These are phyloP conservation scores for Trametes villosa DNA, from an alignment of 768 basidiomycete species.

Conservation along the genomic window DNA sequence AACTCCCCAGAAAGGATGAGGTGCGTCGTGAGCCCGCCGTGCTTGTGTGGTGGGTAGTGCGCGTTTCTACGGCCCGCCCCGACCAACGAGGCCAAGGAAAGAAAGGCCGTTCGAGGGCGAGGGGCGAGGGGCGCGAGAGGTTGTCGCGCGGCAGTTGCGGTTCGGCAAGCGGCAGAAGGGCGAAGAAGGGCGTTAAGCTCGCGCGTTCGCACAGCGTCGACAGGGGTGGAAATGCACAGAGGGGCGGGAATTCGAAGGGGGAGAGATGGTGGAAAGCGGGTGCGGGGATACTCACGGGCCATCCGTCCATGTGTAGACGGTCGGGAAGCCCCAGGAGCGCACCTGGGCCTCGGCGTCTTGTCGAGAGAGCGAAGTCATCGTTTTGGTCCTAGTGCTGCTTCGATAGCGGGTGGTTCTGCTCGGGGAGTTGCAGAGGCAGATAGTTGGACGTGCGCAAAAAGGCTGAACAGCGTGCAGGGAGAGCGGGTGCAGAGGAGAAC, in stretches of 20 bases:
- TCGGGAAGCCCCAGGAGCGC: slow-evolving; percentile 33
- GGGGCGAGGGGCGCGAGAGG: background rate
- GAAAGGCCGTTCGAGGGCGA: background rate
- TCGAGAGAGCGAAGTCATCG: slow-evolving; percentile 22
- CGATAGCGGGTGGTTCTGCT: background rate
- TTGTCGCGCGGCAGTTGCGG: background rate
- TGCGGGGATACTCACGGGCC: slow-evolving; percentile 24
- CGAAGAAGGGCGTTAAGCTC: background rate
- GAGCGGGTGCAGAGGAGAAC: background rate
- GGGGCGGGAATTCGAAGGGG: background rate
- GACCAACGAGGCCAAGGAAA: no score
- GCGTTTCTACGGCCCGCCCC: slow-evolving; percentile 23
- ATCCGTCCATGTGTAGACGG: slow-evolving; percentile 37
- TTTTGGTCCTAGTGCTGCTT: no score
- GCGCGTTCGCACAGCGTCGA: background rate
- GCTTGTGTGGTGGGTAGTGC: slow-evolving; percentile 34
- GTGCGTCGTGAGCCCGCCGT: slow-evolving; percentile 34
- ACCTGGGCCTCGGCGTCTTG: slow-evolving; percentile 30
- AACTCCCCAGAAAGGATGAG: slow-evolving; percentile 34
- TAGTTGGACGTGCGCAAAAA: background rate
- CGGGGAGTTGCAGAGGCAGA: background rate
- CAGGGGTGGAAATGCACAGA: background rate
- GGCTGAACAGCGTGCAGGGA: background rate
- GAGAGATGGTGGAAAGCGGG: background rate
- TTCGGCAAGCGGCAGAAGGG: background rate